A percentile compares a stretch with the other conserved stretches of the same genome.
Evolutionary conservation across 2,329 filamentous ascomycete genomes (phyloP).

Genomic region (Fusarium haematococcum): DNA sequence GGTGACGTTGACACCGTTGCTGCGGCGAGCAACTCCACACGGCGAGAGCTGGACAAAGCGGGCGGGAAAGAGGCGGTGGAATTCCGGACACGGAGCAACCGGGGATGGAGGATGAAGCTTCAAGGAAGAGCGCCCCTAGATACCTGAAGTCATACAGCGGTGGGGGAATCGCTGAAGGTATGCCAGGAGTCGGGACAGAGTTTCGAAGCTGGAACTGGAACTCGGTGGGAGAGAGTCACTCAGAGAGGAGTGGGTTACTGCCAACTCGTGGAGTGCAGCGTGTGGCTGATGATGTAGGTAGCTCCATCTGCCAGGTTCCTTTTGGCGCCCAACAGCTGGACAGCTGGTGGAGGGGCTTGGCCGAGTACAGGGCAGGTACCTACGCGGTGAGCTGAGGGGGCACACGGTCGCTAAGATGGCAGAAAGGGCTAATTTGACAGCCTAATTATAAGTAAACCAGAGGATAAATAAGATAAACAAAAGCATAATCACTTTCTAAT

Average conservation of each 20-base stretch:
- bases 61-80: conserved; percentile 14
- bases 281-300: conserved; percentile 46
- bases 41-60: conserved; percentile 14
- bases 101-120: conserved; percentile 10
- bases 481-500: too few relatives aligned
- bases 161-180: conserved; percentile 19
- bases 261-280: conserved; percentile 17
- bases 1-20: conserved; percentile 47
- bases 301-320: conserved; percentile 24
- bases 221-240: conserved; percentile 8
- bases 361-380: background rate
- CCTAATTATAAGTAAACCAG: too few relatives aligned
- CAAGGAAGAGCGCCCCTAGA: conserved; percentile 7
- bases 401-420: too few relatives aligned
- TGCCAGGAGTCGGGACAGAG: conserved; percentile 29
- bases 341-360: background rate
- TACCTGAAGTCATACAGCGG: conserved; percentile 22
- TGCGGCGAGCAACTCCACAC: conserved; percentile 46
- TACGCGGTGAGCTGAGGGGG: background rate
- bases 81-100: conserved; percentile 30
- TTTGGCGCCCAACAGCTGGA: background rate
- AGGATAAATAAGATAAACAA: too few relatives aligned
- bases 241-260: conserved; percentile 11
- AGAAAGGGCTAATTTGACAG: too few relatives aligned
- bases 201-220: conserved; percentile 29